phyloP scores from a whole-genome alignment of 345 rosid species.

The Eucalyptus guilfoylei region DNA sequence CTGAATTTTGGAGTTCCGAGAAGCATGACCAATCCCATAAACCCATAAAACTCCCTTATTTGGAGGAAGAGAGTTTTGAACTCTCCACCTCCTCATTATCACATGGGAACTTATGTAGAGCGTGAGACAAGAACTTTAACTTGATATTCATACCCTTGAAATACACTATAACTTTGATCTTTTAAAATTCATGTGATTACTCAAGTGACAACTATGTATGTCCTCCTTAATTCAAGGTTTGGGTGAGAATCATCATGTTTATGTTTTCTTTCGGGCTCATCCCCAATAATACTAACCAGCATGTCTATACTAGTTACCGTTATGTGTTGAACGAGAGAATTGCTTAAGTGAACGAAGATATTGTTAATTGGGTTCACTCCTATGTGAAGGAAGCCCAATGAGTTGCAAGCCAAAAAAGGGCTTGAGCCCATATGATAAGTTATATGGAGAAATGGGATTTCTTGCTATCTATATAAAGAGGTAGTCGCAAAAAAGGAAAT shows the following conservation, averaged over 20 bases:
- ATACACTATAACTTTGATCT: background rate
- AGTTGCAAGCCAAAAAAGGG: no score
- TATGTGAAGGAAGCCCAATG: no score
- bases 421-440: no score
- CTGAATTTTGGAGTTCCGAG: background rate
- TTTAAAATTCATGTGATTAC: background rate
- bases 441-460: no score
- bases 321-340: background rate
- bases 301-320: background rate
- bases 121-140: background rate
- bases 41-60: background rate
- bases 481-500: no score
- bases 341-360: background rate
- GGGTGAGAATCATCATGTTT: background rate
- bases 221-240: background rate
- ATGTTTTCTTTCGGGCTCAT: background rate
- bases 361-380: no score
- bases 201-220: background rate
- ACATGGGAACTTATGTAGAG: background rate
- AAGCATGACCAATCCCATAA: background rate
- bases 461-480: no score
- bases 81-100: background rate
- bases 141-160: background rate
- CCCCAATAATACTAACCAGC: background rate
- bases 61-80: background rate